A percentile compares a stretch with the other conserved stretches of the same genome.
These are phyloP conservation scores for Metschnikowia kofuensis DNA, from an alignment of 805 yeast genomes.

Conservation along the genomic window DNA sequence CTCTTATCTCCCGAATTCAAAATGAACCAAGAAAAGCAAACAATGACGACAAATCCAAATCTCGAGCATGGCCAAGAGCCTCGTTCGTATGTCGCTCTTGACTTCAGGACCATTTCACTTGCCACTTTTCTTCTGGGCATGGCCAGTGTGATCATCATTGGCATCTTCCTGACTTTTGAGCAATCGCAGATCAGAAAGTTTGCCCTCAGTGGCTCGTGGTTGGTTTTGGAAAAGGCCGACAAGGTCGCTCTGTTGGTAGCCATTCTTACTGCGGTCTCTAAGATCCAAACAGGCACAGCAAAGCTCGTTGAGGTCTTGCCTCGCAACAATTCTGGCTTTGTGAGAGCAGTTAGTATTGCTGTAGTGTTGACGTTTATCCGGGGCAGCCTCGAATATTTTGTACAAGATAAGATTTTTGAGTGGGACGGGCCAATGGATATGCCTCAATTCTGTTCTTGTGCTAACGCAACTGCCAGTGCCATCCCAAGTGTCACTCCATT, in stretches of 20 bases:
- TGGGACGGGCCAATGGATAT: slow-evolving; percentile 25
- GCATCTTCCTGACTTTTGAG: neutral
- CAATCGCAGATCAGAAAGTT: neutral
- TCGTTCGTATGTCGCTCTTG: neutral
- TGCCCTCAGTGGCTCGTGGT: neutral
- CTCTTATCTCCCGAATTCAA: too few species aligned
- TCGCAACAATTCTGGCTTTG: neutral
- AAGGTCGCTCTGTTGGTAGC: neutral
- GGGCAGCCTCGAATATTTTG: neutral
- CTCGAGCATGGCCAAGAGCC: neutral
- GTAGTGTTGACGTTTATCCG: neutral
- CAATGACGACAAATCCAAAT: neutral
- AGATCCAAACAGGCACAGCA: neutral
- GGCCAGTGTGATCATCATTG: neutral
- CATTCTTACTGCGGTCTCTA: neutral
- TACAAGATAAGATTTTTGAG: slow-evolving; percentile 22
- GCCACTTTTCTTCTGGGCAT: slow-evolving; percentile 1
- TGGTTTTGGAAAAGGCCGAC: neutral
- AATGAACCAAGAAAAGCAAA: neutral
- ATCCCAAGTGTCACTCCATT: too few species aligned
- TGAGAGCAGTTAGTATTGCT: neutral
- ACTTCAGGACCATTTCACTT: slow-evolving; percentile 1
- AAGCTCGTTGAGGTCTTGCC: neutral
- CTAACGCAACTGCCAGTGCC: too few species aligned
- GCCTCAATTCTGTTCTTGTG: neutral